Evolutionary conservation across 331 rosid species (phyloP), one percentile per base, ranked within the genome.

Genomic region (Spiraea crenata): DNA sequence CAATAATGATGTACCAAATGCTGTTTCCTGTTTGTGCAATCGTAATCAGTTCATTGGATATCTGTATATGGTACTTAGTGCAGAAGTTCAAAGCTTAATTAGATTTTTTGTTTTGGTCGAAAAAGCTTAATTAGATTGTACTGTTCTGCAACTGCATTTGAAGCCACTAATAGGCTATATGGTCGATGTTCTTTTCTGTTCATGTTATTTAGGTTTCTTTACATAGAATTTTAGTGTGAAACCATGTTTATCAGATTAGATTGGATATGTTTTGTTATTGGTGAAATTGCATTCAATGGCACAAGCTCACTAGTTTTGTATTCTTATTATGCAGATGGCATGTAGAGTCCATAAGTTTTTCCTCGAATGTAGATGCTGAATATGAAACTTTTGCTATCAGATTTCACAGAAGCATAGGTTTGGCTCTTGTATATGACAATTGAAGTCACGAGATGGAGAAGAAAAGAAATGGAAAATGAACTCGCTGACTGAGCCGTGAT

Each of bases 301-400:
- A 25, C 17, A 44, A 62, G 67, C 60, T 54, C n/a, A 52, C 60
- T 35, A 34, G 49, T 9, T 56, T 6, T 66, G 66, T 59, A 52
- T 14, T 63, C 76, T 56, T 63, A 69, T 47, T 63, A 17, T 52
- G 76, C 67, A 70, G 80, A 38, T 19, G 58, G 35, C 65, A 70
- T 19, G 45, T 69, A 5, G 70, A 69, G 57, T 56, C 25, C 47
- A 55, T 57, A 38, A 42, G 14, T 68, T 51, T 63, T 76, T 76
- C 52, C 37, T 20, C 16, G 0, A 42, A 51, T 14, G 50, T 70
- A 52, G 60, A 38, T 57, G 81, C 69, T 7, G 73, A 63, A 47
- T 17, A 15, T 59, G 63, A 48, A 52, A 64, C 57, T 40, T 41
- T 57, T 63, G 10, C 46, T 5, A 6, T 71, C 73, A 47, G 63